Conservation (phyloP, 2,329 filamentous ascomycete genomes). For the Fulvia fulva region DNA sequence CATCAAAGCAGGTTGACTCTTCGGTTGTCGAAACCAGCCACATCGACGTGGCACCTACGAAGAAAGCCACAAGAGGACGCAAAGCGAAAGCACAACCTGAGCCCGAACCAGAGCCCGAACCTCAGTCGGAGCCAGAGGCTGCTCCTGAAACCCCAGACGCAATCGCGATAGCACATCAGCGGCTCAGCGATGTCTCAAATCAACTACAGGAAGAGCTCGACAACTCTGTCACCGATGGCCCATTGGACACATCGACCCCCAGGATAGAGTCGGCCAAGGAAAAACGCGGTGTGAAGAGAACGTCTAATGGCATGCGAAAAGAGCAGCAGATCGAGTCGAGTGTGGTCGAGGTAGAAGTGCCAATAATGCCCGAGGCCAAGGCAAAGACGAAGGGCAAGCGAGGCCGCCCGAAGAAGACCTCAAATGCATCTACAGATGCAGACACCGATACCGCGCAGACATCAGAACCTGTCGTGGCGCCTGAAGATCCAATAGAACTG, state of each 20-base stretch:
- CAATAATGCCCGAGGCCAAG: slow-evolving; percentile 24
- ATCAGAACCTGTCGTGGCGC: background rate
- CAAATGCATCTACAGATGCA: slow-evolving; percentile 9
- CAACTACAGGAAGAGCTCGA: slow-evolving; percentile 34
- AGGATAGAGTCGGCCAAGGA: slow-evolving; percentile 18
- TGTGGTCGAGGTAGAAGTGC: slow-evolving; percentile 23
- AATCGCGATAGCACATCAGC: slow-evolving; percentile 10
- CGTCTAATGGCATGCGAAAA: slow-evolving; percentile 36
- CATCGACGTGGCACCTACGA: slow-evolving; percentile 23
- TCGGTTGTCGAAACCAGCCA: slow-evolving; percentile 27
- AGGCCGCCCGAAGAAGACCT: slow-evolving; percentile 19
- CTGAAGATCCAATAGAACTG: slow-evolving; percentile 12
- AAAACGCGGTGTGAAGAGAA: slow-evolving; percentile 36
- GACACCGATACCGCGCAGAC: slow-evolving; percentile 3
- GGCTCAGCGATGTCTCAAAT: slow-evolving; percentile 26
- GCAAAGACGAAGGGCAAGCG: slow-evolving; percentile 23
- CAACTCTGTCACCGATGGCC: slow-evolving; percentile 24
- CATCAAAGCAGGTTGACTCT: slow-evolving; percentile 28
- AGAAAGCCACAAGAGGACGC: slow-evolving; percentile 28
- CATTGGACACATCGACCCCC: slow-evolving; percentile 27
- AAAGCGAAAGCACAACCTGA: slow-evolving; percentile 31
- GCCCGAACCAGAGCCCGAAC: slow-evolving; percentile 17
- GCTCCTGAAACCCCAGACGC: slow-evolving; percentile 16
- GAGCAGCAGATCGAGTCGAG: slow-evolving; percentile 21
- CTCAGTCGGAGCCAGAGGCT: slow-evolving; percentile 16